Evolutionary conservation across 2,329 filamentous ascomycete genomes (phyloP).

Genomic region (Scolecobasidium constrictum): DNA sequence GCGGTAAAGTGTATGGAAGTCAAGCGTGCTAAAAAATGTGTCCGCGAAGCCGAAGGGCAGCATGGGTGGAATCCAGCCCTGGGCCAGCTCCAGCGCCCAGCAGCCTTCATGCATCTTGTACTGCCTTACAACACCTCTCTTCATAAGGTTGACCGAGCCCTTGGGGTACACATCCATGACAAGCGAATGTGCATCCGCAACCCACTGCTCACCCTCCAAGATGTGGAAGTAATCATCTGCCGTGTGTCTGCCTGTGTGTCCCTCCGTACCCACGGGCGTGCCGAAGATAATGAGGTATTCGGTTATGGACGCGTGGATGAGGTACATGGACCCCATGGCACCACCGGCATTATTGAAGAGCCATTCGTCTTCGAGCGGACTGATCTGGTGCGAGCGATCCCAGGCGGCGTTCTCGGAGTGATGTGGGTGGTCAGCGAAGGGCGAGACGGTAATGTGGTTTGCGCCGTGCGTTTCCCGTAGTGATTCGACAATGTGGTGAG

Average conservation of each 20-base stretch:
- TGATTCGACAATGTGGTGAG: slow-evolving; percentile 59
- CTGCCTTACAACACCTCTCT: slow-evolving; percentile 64
- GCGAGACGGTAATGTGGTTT: slow-evolving; percentile 9
- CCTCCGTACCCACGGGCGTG: slow-evolving; percentile 73
- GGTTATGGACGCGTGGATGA: slow-evolving; percentile 78
- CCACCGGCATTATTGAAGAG: slow-evolving; percentile 87
- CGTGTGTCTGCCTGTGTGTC: slow-evolving; percentile 78
- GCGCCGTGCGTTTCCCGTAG: slow-evolving; percentile 38
- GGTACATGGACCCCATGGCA: slow-evolving; percentile 86
- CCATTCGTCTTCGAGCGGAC: slow-evolving; percentile 57
- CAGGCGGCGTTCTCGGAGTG: not conserved
- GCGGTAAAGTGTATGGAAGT: slow-evolving; percentile 74
- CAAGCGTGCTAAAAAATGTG: slow-evolving; percentile 66
- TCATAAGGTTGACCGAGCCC: slow-evolving; percentile 62
- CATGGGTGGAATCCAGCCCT: slow-evolving; percentile 83
- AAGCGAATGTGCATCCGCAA: slow-evolving; percentile 55
- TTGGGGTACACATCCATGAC: slow-evolving; percentile 53
- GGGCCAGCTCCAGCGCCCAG: slow-evolving; percentile 73
- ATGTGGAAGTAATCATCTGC: slow-evolving; percentile 95
- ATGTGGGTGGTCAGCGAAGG: slow-evolving; percentile 10
- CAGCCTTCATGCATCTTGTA: slow-evolving; percentile 68
- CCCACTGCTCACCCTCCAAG: slow-evolving; percentile 64
- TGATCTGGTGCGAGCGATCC: slow-evolving; percentile 13
- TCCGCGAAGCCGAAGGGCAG: slow-evolving; percentile 83
- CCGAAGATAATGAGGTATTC: slow-evolving; percentile 89